Conservation (phyloP, 1,139 yeast genomes). For the Kluyveromyces sp. region DNA sequence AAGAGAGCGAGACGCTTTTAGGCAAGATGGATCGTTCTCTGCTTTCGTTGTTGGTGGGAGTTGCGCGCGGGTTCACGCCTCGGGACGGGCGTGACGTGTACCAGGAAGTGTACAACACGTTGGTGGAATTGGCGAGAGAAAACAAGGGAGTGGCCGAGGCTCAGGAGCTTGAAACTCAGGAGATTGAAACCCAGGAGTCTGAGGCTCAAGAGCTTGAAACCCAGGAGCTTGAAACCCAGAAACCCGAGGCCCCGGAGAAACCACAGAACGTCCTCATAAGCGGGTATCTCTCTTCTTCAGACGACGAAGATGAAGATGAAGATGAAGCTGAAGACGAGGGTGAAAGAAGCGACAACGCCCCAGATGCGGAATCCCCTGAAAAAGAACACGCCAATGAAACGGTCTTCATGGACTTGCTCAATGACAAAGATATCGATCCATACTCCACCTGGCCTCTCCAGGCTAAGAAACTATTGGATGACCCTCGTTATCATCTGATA, state of each 20-base stretch:
- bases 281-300: not conserved
- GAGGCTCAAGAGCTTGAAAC: too few relatives aligned
- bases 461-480: constrained; percentile 16
- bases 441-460: constrained; percentile 25
- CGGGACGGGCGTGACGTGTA: constrained; percentile 15
- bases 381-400: constrained; percentile 4
- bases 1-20: constrained; percentile 26
- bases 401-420: constrained; percentile 16
- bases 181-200: too few relatives aligned
- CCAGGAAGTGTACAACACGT: constrained; percentile 12
- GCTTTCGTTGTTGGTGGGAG: constrained; percentile 36
- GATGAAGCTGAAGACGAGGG: not conserved
- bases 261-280: not conserved
- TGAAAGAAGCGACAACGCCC: not conserved
- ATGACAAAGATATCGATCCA: constrained; percentile 17
- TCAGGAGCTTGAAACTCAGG: too few relatives aligned
- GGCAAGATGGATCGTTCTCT: constrained; percentile 30
- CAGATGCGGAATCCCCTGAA: constrained; percentile 4
- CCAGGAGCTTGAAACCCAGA: not conserved
- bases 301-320: not conserved
- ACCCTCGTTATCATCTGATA: constrained; percentile 17
- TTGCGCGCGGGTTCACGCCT: constrained; percentile 37
- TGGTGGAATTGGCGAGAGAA: not conserved
- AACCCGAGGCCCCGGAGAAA: not conserved
- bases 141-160: too few relatives aligned